Conservation (phyloP, 2,329 filamentous ascomycete species). For the Trichoderma citrinoviride region DNA sequence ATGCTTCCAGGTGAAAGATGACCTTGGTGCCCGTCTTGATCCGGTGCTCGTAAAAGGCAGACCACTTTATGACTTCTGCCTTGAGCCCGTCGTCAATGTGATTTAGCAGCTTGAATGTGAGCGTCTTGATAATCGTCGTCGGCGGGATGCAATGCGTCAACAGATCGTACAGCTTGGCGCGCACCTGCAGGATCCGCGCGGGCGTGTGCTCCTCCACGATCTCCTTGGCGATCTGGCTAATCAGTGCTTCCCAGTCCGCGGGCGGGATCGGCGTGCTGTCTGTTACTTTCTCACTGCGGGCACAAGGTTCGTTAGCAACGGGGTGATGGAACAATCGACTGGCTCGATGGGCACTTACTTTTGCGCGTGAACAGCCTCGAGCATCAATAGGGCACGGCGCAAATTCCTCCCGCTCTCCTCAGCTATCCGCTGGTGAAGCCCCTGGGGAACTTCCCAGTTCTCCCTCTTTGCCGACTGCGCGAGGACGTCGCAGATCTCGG, state of each 20-base stretch:
- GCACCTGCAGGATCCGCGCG: slow-evolving; percentile 78
- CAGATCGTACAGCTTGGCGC: slow-evolving; percentile 93
- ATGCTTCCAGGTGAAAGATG: slow-evolving; percentile 97
- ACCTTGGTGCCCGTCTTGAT: slow-evolving; percentile 91
- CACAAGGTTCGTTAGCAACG: slow-evolving; percentile 31
- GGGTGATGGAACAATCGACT: not conserved
- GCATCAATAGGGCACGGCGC: slow-evolving; percentile 89
- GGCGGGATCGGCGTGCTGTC: slow-evolving; percentile 88
- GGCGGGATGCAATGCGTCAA: slow-evolving; percentile 96
- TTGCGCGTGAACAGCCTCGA: slow-evolving; percentile 93
- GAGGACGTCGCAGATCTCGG: slow-evolving; percentile 79
- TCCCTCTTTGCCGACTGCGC: slow-evolving; percentile 71
- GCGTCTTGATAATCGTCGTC: slow-evolving; percentile 88
- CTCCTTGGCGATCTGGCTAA: slow-evolving; percentile 84
- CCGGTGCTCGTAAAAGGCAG: slow-evolving; percentile 94
- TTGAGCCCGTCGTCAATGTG: slow-evolving; percentile 88
- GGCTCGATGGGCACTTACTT: slow-evolving; percentile 60
- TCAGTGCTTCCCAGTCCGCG: slow-evolving; percentile 94
- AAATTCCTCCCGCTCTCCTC: slow-evolving; percentile 88
- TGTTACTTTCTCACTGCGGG: slow-evolving; percentile 78
- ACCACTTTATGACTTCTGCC: slow-evolving; percentile 90
- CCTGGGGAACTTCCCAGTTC: slow-evolving; percentile 73
- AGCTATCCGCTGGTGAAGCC: slow-evolving; percentile 80
- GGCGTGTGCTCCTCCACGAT: slow-evolving; percentile 94
- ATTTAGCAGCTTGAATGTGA: slow-evolving; percentile 88